A percentile compares a stretch with the other conserved stretches of the same genome.
These are phyloP conservation scores for Eurotiales sp. DNA, from an alignment of 2,329 filamentous ascomycete genomes.

Conservation along the genomic window DNA sequence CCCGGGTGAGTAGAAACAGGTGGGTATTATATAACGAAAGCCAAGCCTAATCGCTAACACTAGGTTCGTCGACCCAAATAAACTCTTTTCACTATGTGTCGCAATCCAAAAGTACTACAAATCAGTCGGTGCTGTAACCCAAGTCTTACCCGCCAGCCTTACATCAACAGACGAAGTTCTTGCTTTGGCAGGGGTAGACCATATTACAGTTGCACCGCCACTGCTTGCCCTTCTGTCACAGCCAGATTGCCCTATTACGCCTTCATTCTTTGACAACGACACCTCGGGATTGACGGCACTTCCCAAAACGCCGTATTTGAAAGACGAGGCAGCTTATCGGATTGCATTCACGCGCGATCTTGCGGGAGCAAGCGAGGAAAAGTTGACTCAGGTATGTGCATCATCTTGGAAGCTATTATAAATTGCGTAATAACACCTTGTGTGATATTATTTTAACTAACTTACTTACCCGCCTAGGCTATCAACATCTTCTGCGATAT, in stretches of 20 bases:
- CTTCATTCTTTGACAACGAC: constrained; percentile 26
- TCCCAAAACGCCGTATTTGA: constrained; percentile 25
- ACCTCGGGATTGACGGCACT: constrained; percentile 12
- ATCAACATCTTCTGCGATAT: constrained; percentile 58
- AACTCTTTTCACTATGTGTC: constrained; percentile 47
- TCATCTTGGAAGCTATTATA: no score
- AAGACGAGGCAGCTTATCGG: constrained; percentile 48
- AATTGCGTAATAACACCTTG: no score
- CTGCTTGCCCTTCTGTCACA: constrained; percentile 48
- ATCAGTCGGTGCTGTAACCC: constrained; percentile 39
- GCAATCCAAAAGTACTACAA: constrained; percentile 53
- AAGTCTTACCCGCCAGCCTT: constrained; percentile 56
- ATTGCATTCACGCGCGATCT: constrained; percentile 49
- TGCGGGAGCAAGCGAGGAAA: constrained; percentile 42
- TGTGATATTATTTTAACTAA: background rate
- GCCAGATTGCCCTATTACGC: constrained; percentile 15
- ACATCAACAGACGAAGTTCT: constrained; percentile 58
- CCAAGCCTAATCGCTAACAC: background rate
- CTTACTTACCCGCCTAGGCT: constrained; percentile 30
- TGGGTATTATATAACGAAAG: background rate
- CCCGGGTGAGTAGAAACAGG: constrained; percentile 20
- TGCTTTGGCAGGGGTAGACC: constrained; percentile 54
- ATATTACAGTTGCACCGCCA: constrained; percentile 57
- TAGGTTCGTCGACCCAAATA: constrained; percentile 26
- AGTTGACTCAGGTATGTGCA: constrained; percentile 42